Percentiles rank a stretch among this genome's conserved stretches.
These are phyloP conservation scores for Boeremia lycopersici DNA, from an alignment of 2,329 filamentous ascomycete species.

Conservation along the genomic window DNA sequence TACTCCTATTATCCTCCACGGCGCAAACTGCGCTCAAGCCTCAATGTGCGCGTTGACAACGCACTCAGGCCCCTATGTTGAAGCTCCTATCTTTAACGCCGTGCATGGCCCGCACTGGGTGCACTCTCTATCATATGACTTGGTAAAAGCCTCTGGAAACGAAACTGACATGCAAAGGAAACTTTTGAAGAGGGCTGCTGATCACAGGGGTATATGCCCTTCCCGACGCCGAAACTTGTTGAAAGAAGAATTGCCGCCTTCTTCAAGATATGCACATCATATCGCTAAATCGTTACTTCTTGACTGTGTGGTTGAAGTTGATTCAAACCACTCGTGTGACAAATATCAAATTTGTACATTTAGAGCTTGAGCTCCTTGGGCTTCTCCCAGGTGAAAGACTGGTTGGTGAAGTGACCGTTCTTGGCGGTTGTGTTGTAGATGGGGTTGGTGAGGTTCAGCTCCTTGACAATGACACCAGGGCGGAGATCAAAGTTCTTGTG, in stretches of 20 bases:
- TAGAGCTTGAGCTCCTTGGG: constrained; percentile 94
- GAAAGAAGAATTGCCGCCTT: constrained; percentile 47
- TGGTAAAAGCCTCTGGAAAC: constrained; percentile 36
- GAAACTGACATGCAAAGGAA: constrained; percentile 34
- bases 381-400: constrained; percentile 97
- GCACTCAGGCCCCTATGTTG: constrained; percentile 35
- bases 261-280: constrained; percentile 48
- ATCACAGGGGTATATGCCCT: constrained; percentile 43
- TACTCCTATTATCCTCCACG: constrained; percentile 13
- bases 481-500: constrained; percentile 95
- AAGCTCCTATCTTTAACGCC: constrained; percentile 30
- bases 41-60: constrained; percentile 36
- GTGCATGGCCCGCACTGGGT: constrained; percentile 25
- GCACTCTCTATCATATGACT: constrained; percentile 28
- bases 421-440: constrained; percentile 99
- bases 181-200: constrained; percentile 41
- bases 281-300: constrained; percentile 33
- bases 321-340: constrained; percentile 47
- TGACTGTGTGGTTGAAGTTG: constrained; percentile 47
- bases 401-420: constrained; percentile 99
- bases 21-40: constrained; percentile 20
- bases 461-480: constrained; percentile 97
- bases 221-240: constrained; percentile 50
- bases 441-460: constrained; percentile 91
- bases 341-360: constrained; percentile 44